Evolutionary conservation across 140 eudicot species (phyloP).

Genomic region (Stevia rebaudiana): DNA sequence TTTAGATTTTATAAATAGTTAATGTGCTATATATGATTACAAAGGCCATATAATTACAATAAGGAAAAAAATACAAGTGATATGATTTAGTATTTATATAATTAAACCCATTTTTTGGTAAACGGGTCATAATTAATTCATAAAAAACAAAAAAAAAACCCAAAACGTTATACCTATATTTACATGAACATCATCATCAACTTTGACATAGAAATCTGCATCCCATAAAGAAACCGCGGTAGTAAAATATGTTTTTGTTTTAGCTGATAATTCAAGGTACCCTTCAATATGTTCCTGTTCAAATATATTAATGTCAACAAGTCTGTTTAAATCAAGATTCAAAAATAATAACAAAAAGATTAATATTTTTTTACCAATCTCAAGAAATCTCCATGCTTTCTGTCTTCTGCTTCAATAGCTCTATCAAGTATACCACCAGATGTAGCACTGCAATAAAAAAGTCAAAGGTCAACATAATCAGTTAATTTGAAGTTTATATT

Average conservation of each 20-base stretch:
- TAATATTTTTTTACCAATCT: constrained; percentile 50
- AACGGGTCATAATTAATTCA: too few relatives aligned
- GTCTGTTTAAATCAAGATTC: constrained; percentile 6
- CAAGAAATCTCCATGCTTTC: constrained; percentile 90
- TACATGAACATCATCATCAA: constrained; percentile 94
- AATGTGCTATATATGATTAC: background rate
- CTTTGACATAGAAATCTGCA: constrained; percentile 96
- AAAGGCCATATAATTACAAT: background rate
- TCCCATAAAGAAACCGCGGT: constrained; percentile 96
- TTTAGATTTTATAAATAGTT: background rate
- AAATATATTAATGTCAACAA: background rate
- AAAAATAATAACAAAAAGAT: background rate
- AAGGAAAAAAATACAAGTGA: background rate
- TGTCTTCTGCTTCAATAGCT: constrained; percentile 95
- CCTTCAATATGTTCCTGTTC: constrained; percentile 86
- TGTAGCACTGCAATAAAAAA: constrained; percentile 61
- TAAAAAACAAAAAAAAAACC: background rate
- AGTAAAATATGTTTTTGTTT: constrained; percentile 81
- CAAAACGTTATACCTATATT: constrained; percentile 60
- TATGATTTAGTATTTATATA: too few relatives aligned
- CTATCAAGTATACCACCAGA: constrained; percentile 92
- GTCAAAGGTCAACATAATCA: constrained; percentile 15
- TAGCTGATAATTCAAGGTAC: constrained; percentile 89
- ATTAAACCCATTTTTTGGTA: background rate
- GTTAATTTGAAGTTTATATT: background rate